Evolutionary conservation across 2,329 filamentous ascomycete genomes (phyloP).

Genomic region (Coleophoma cylindrospora): DNA sequence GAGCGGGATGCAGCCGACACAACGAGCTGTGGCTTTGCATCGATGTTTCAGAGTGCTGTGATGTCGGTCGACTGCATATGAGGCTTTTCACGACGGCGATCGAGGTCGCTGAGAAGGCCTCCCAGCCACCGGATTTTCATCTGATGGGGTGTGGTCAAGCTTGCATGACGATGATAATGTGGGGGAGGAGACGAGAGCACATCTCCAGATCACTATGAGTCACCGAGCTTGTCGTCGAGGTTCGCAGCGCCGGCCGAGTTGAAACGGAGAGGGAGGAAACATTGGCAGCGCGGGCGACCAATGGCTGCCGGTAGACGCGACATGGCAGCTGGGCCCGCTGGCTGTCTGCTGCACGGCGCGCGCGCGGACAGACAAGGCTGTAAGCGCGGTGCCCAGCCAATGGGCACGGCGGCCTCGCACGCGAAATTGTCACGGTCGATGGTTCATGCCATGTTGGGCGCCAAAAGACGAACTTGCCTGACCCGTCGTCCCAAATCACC

Average conservation of each 20-base stretch:
- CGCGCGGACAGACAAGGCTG: neutral
- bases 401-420: neutral
- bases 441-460: too few relatives aligned
- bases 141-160: neutral
- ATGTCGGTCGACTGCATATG: too few relatives aligned
- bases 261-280: conserved; percentile 24
- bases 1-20: too few relatives aligned
- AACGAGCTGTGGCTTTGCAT: too few relatives aligned
- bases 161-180: neutral
- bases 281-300: conserved; percentile 6
- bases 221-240: conserved; percentile 5
- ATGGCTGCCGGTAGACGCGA: conserved; percentile 13
- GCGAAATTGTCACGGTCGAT: neutral
- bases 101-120: neutral
- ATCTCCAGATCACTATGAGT: conserved; percentile 19
- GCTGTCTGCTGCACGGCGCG: conserved; percentile 20
- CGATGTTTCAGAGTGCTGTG: too few relatives aligned
- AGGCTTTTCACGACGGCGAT: neutral
- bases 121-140: neutral
- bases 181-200: conserved; percentile 11
- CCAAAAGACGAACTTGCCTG: too few relatives aligned
- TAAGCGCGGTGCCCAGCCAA: neutral
- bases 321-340: conserved; percentile 11
- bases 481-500: neutral
- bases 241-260: neutral